Base-by-base conservation (phyloP, 192 early-diverging fungal species). In the Umbelopsis isabellina region DNA sequence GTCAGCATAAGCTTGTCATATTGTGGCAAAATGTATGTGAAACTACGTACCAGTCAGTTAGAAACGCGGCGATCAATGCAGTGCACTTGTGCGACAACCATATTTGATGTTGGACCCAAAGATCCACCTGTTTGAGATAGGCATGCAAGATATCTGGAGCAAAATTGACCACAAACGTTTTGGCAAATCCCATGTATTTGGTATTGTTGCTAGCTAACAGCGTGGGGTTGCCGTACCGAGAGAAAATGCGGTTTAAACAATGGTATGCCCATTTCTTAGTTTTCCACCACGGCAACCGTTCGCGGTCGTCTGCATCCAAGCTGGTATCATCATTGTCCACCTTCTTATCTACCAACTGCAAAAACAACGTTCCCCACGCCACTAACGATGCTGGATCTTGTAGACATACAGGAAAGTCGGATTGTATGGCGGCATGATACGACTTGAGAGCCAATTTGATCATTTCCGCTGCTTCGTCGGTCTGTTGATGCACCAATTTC, bases 251-350 rank as follows among this genome's bases (percentile, higher is more conserved):
- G 84, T 97, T 94, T 72, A 99, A 80, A 80, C 90, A 93, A 71
- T 87, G 88, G 74, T 91, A 91, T 0, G 96, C 91, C 96, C 97
- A 97, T 74, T 97, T 96, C 75, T 97, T 97, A 61, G 91, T 89
- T 82, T 96, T 95, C 91, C 91, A 94, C 85, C 89, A 94, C 21
- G 90, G 88, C 78, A 91, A 87, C 68, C 86, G 86, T 65, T 93
- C 93, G 16, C 88, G 75, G 27, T 94, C 93, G 45, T 90, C 88
- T 47, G 86, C 84, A 23, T 73, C 73, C 5, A 87, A 82, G 9
- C 86, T 77, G 5, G 83, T 82, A 46, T 81, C 79, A 46, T 81
- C 79, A 7, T 70, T 48, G 2, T 80, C 79, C 2, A 90, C 77
- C 37, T 79, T 78, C 73, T 89, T 90, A 30, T 88, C 86, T 6